Evolutionary conservation across 352 stramenopile species (phyloP).

Genomic region (Pythium sukuiense): DNA sequence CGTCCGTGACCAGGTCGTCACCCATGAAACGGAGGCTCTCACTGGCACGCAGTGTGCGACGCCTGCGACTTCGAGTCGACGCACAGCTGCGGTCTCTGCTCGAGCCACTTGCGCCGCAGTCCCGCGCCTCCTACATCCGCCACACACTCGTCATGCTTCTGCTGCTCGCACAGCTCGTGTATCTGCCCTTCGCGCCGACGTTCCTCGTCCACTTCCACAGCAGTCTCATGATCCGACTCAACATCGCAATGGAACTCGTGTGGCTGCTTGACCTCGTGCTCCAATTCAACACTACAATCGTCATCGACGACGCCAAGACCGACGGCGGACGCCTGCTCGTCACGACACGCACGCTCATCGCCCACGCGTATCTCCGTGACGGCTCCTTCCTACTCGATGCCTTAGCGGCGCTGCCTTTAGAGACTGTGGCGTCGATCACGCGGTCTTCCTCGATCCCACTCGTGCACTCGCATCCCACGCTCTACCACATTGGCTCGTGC

Average conservation of each 20-base stretch:
- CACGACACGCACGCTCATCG: background rate
- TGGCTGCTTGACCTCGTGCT: slow-evolving; percentile 11
- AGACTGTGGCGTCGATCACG: background rate
- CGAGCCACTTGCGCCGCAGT: slow-evolving; percentile 2
- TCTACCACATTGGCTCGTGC: slow-evolving; percentile 6
- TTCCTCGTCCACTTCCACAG: background rate
- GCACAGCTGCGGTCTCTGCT: background rate
- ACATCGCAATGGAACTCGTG: slow-evolving; percentile 7
- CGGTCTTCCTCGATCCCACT: background rate
- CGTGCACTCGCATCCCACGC: background rate
- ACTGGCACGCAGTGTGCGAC: background rate
- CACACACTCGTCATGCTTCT: background rate
- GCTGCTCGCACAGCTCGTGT: slow-evolving; percentile 7
- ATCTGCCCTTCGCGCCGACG: slow-evolving; percentile 11
- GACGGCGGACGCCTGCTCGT: background rate
- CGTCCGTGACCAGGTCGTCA: background rate
- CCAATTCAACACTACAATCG: slow-evolving; percentile 13
- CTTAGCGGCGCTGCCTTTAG: slow-evolving; percentile 4
- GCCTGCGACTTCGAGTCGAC: background rate
- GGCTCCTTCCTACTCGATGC: slow-evolving; percentile 3
- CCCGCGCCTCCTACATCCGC: background rate
- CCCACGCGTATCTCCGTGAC: background rate
- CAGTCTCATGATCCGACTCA: background rate
- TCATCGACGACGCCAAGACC: background rate
- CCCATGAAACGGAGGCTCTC: background rate